Conservation (phyloP, 2,329 filamentous ascomycete genomes). For the Calonectria leucothoes region DNA sequence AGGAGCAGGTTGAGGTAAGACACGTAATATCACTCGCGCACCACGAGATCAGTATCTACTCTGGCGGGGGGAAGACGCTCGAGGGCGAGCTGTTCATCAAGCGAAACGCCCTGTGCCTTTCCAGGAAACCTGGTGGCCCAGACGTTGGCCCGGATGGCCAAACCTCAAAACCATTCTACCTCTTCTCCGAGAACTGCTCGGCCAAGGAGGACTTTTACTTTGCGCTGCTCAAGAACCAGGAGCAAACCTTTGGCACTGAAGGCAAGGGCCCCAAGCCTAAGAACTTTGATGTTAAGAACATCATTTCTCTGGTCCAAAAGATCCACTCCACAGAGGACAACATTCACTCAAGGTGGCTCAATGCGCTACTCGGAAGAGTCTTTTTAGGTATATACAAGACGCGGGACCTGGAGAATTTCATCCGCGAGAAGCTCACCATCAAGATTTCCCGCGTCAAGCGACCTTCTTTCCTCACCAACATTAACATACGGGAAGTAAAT, state of each 20-base stretch:
- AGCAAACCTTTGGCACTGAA: slow-evolving; percentile 70
- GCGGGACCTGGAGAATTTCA: slow-evolving; percentile 79
- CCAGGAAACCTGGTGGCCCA: slow-evolving; percentile 68
- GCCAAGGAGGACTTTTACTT: slow-evolving; percentile 99
- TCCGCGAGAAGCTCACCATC: slow-evolving; percentile 90
- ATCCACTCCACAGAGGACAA: slow-evolving; percentile 94
- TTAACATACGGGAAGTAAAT: slow-evolving; percentile 85
- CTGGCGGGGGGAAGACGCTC: slow-evolving; percentile 79
- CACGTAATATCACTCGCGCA: slow-evolving; percentile 95
- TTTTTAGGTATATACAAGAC: slow-evolving; percentile 93
- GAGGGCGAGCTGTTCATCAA: slow-evolving; percentile 98
- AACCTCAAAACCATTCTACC: slow-evolving; percentile 84
- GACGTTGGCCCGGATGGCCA: slow-evolving; percentile 67
- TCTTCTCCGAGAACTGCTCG: slow-evolving; percentile 95
- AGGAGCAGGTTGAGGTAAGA: slow-evolving; percentile 93
- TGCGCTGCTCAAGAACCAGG: slow-evolving; percentile 86
- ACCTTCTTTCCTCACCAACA: slow-evolving; percentile 87
- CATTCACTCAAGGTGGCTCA: slow-evolving; percentile 90
- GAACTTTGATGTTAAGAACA: slow-evolving; percentile 84
- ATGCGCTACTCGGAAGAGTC: slow-evolving; percentile 87
- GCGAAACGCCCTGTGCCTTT: slow-evolving; percentile 86
- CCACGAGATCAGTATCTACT: slow-evolving; percentile 87
- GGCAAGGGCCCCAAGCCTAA: slow-evolving; percentile 74
- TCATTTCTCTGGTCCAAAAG: slow-evolving; percentile 89
- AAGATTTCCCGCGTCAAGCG: slow-evolving; percentile 96